Evolutionary conservation across 345 rosid species (phyloP), one percentile per base, ranked within the genome.

Genomic region (Hypericum androsaemum): DNA sequence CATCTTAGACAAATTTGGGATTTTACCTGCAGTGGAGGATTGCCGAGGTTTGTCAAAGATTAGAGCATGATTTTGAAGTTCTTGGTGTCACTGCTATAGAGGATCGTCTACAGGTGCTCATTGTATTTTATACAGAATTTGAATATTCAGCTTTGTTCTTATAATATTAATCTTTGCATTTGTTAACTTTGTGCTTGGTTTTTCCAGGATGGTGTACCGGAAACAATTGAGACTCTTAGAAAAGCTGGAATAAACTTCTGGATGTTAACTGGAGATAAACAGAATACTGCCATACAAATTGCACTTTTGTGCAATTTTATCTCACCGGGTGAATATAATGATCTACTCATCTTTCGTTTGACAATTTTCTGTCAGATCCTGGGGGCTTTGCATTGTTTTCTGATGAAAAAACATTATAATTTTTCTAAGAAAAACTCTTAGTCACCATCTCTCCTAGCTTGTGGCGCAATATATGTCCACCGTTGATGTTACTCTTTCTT

Each of bases 211-310:
- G 98, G 95, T 62, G 98, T 92, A 43, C 94, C 98, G 15, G 97
- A 86, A 81, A 81, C 98, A 64, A 88, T 88, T 49, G 85, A 83
- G 61, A 74, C 94, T 36, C 90, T 88, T 50, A 77, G 98, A 67
- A 88, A 86, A 76, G 97, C 95, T 22, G 97, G 98, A 58, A 88
- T 88, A 61, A 81, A 88, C 71, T 92, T 92, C 74, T 92, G 97
- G 98, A 92, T 92, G 98, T 77, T 92, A 65, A 88, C 98, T 0
- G 98, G 98, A 51, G 97, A 92, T 71, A 85, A 85, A 81, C 98
- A 85, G 76, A 80, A 76, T 64, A 92, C 98, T 32, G 98, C 98
- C 52, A 80, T 92, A 56, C 98, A 92, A 78, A 92, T 92, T 68
- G 98, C 97, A 62, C 94, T 85, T 70, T 88, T 95, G 35, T 92